Evolutionary conservation across 1,284 basidiomycete genomes (phyloP), one percentile per base, ranked within the genome.

Genomic region (Marasmius sp.): DNA sequence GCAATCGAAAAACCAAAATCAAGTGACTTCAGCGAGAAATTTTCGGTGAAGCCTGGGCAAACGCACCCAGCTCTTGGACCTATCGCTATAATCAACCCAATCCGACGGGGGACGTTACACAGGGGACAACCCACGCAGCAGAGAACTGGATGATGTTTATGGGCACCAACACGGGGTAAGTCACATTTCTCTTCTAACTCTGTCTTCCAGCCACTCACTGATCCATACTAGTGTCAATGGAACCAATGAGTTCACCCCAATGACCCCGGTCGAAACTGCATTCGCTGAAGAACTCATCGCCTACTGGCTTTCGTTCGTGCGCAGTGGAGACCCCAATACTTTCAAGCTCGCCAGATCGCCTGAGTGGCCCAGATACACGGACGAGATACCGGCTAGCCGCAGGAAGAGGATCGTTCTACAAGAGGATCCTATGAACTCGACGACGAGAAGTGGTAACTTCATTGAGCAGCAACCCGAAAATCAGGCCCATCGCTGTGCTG

Each of bases 141-240:
- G 84, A 87, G 68, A 86, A 86, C 66, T 85, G 81, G 79, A 85
- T 85, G 83, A 84, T 86, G 84, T 85, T 86, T 73, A 71, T 70
- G 22, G 85, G 85, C 4, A 81, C 79, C 0, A 81, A 81, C 56
- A 85, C 84, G n/a, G 85, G 85, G 84, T 85, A 65, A 11, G 74
- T 54, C 34, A 11, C 45, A 52, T 62, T 54, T 38, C 33, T 16
- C 22, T 43, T 37, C 14, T 43, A 18, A 39, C 27, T 10, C 16
- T 39, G 45, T 22, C 20, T 8, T 7, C 45, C n/a, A 22, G 27
- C 18, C 5, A 14, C 0, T 14, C n/a, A 6, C 18, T 38, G 16
- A 18, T 16, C 36, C 14, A 14, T 43, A 57, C 33, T 67, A 84
- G 81, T 1, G 69, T 72, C 60, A 85, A 85, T 67, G 82, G 83